phyloP scores from a whole-genome alignment of 1,284 basidiomycete species.

The Trametes hirsuta region DNA sequence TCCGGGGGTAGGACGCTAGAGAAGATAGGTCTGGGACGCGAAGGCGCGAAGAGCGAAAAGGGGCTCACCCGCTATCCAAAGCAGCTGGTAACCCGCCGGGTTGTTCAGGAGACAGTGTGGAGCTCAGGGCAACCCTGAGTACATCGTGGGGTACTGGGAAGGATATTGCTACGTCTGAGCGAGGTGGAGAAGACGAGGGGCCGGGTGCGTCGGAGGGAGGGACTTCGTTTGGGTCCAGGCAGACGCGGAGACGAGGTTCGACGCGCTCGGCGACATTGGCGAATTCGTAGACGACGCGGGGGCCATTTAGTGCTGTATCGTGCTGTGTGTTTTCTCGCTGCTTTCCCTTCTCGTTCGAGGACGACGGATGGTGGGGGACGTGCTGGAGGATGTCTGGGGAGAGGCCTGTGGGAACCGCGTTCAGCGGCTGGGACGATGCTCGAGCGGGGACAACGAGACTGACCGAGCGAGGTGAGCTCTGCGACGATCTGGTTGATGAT shows the following conservation, averaged over 20 bases:
- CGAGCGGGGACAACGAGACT: neutral
- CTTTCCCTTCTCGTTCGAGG: constrained; percentile 30
- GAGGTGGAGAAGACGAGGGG: neutral
- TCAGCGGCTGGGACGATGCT: constrained; percentile 24
- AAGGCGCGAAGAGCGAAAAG: neutral
- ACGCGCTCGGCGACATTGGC: constrained; percentile 48
- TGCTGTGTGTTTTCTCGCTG: constrained; percentile 20
- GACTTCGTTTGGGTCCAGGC: constrained; percentile 32
- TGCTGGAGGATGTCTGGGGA: constrained; percentile 51
- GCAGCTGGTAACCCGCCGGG: neutral
- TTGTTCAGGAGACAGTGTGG: neutral
- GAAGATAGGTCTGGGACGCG: neutral
- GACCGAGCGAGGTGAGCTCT: constrained; percentile 80
- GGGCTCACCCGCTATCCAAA: constrained; percentile 5
- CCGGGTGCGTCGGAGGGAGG: neutral
- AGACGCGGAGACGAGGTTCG: constrained; percentile 59
- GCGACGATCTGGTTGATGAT: constrained; percentile 86
- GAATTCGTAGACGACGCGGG: constrained; percentile 58
- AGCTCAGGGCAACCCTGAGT: constrained; percentile 2
- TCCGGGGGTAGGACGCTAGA: constrained; percentile 43
- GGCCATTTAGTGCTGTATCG: neutral
- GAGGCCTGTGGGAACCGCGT: constrained; percentile 43
- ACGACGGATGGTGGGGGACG: constrained; percentile 36
- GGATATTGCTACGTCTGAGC: neutral
- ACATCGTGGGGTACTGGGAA: constrained; percentile 7